These are phyloP conservation scores for Boletus sp. DNA, from an alignment of 768 basidiomycete species.

Conservation along the genomic window DNA sequence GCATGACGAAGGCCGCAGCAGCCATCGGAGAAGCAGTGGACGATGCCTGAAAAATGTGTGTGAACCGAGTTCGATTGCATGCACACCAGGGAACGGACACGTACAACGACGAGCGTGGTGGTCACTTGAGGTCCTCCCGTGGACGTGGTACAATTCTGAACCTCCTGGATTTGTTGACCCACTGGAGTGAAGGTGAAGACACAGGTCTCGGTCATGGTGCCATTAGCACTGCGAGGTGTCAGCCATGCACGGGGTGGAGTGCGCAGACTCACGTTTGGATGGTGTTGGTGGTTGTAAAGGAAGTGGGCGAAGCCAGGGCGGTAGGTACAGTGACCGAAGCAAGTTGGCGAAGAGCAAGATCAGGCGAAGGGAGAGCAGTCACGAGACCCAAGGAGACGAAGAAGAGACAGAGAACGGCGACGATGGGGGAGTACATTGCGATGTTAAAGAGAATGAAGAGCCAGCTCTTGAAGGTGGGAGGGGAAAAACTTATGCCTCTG, in stretches of 20 bases:
- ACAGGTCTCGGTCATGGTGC: conserved; percentile 56
- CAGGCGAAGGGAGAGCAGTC: conserved; percentile 26
- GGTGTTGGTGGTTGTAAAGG: conserved; percentile 34
- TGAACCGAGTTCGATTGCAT: background rate
- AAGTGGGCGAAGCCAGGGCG: conserved; percentile 31
- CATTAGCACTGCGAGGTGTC: conserved; percentile 39
- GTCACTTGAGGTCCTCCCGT: conserved; percentile 18
- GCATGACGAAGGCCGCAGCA: conserved; percentile 51
- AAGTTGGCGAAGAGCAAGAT: conserved; percentile 18
- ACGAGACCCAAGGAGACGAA: conserved; percentile 23
- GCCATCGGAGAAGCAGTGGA: conserved; percentile 28
- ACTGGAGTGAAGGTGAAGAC: conserved; percentile 51
- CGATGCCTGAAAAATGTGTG: conserved; percentile 15
- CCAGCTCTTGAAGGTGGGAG: conserved; percentile 36
- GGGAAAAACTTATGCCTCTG: conserved; percentile 32
- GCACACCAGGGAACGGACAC: background rate
- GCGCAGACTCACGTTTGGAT: conserved; percentile 39
- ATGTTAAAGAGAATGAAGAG: conserved; percentile 30
- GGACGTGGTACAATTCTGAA: conserved; percentile 48
- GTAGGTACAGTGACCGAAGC: conserved; percentile 18
- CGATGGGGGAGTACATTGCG: conserved; percentile 23
- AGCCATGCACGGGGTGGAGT: too few relatives aligned
- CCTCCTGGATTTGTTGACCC: conserved; percentile 52
- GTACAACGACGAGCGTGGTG: conserved; percentile 12
- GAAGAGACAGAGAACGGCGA: conserved; percentile 24